phyloP scores from a whole-genome alignment of 768 basidiomycete genomes.

The Termitomyces sp. region DNA sequence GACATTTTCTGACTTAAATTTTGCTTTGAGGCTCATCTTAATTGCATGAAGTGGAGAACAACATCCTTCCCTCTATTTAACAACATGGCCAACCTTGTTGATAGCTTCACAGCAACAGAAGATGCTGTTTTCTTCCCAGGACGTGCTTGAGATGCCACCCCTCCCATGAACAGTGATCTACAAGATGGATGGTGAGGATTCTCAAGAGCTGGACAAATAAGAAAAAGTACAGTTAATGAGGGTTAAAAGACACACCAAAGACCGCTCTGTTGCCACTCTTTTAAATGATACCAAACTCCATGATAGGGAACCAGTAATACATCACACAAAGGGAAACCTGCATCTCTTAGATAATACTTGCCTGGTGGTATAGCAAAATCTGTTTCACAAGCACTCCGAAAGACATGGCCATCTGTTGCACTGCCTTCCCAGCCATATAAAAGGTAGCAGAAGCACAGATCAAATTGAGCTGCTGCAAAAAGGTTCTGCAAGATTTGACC shows the following conservation, averaged over 20 bases:
- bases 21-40: conserved; percentile 9
- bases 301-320: conserved; percentile 31
- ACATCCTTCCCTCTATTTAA: conserved; percentile 20
- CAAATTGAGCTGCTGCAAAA: conserved; percentile 30
- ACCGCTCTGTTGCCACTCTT: too few species aligned
- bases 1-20: neutral
- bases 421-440: conserved; percentile 41
- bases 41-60: conserved; percentile 18
- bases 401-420: too few species aligned
- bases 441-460: conserved; percentile 32
- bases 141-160: too few species aligned
- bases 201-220: too few species aligned
- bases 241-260: too few species aligned
- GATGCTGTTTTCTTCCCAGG: too few species aligned
- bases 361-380: conserved; percentile 28
- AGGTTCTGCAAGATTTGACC: conserved; percentile 34
- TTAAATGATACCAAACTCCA: too few species aligned
- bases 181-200: too few species aligned
- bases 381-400: conserved; percentile 19
- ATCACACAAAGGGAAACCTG: conserved; percentile 32
- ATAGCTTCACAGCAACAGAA: conserved; percentile 13
- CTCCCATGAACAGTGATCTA: too few species aligned
- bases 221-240: too few species aligned
- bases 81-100: conserved; percentile 14
- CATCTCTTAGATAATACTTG: conserved; percentile 33